Evolutionary conservation across 495 filamentous ascomycete species (phyloP).

Genomic region (Rostrohypoxylon terebratum): DNA sequence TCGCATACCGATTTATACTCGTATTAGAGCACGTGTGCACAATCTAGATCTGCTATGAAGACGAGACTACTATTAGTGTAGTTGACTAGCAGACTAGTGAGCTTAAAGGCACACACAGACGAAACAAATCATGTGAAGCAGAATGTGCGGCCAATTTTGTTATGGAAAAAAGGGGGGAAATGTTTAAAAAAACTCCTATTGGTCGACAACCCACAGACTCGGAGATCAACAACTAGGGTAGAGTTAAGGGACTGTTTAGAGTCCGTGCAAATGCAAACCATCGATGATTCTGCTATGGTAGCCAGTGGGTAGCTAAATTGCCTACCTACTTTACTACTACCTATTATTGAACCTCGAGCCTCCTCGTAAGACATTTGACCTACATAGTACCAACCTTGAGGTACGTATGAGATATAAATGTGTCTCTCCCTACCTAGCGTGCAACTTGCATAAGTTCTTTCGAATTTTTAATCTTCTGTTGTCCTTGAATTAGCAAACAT

Average conservation of each 20-base stretch:
- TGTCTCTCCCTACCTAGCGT: not conserved
- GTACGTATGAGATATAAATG: not conserved
- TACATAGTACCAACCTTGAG: too few relatives aligned
- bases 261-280: constrained; percentile 21
- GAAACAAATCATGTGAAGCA: constrained; percentile 41
- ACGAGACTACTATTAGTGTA: too few relatives aligned
- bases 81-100: not conserved
- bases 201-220: constrained; percentile 38
- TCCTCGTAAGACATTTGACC: constrained; percentile 20
- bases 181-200: constrained; percentile 39
- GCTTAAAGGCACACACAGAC: constrained; percentile 33
- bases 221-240: constrained; percentile 38
- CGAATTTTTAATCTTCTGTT: not conserved
- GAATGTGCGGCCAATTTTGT: constrained; percentile 39
- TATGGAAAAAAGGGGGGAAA: constrained; percentile 26
- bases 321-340: constrained; percentile 2
- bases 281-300: constrained; percentile 13
- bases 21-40: constrained; percentile 6
- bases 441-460: constrained; percentile 5
- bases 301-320: not conserved
- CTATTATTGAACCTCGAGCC: constrained; percentile 20
- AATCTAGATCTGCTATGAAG: constrained; percentile 20
- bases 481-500: not conserved
- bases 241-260: constrained; percentile 16
- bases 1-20: constrained; percentile 18